Evolutionary conservation across 768 basidiomycete genomes (phyloP), one percentile per base, ranked within the genome.

Genomic region (Exidia glandulosa): DNA sequence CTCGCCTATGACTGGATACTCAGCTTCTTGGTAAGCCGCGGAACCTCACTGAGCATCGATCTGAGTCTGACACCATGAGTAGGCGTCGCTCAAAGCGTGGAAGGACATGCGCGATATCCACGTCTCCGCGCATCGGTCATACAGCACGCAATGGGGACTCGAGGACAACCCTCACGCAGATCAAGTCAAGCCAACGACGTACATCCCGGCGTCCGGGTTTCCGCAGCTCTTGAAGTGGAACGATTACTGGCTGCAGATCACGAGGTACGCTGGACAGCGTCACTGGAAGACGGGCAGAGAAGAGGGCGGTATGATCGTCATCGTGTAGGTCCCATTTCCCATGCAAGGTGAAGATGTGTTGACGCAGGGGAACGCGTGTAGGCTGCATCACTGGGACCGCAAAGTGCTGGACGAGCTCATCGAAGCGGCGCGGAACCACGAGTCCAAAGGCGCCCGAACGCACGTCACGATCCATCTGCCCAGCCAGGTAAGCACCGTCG

Each of bases 1-100:
- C 77, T 76, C 0, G 70, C 77, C 1, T 80, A 78, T 60, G 79
- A 80, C 56, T 81, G 79, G 79, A 70, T 81, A 5, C 64, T 77
- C 1, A 66, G 73, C 9, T 76, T 77, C 58, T 64, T 81, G 57
- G 78, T 79, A 52, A 58, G 72, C 48, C 25, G 12, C 2, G n/a
- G n/a, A n/a, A 32, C 27, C 47, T 25, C 48, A 2, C 23, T 19
- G 27, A 7, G 32, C 12, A 23, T 10, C 34, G 32, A 10, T 32
- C 32, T n/a, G 37, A 25, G 29, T 48, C 57, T 60, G 12, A 32
- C 36, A 25, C 23, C 31, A 12, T 30, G 3, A 12, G 23, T 16
- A 45, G 29, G 52, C 1, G 10, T 45, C 29, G 1, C 32, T 59
- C 0, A 68, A 76, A 34, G 72, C 78, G 6, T 79, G 78, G 78